A percentile compares a stretch with the other conserved stretches of the same genome.
These are phyloP conservation scores for Phytopythium boreale DNA, from an alignment of 352 stramenopile genomes.

Conservation along the genomic window DNA sequence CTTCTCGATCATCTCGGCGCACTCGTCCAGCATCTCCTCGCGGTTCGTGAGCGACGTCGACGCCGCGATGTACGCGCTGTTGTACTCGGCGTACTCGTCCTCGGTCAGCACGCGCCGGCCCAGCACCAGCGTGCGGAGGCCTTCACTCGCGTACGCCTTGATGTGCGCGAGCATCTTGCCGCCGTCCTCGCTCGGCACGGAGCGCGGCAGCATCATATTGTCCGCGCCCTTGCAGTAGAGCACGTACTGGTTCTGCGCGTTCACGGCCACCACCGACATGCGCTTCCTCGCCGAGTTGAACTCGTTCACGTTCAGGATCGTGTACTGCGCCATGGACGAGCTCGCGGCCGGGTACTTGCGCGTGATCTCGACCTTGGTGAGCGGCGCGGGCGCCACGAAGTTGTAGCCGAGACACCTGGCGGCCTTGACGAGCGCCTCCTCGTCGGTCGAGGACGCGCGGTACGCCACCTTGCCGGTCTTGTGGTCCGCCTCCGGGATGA, in stretches of 20 bases:
- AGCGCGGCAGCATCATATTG: constrained; percentile 78
- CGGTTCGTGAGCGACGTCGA: constrained; percentile 47
- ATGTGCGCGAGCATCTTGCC: constrained; percentile 43
- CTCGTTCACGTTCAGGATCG: constrained; percentile 79
- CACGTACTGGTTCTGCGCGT: constrained; percentile 42
- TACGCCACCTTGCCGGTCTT: constrained; percentile 44
- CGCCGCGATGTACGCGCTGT: constrained; percentile 47
- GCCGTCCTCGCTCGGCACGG: constrained; percentile 13
- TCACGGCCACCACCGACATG: constrained; percentile 95
- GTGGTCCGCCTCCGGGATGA: constrained; percentile 64
- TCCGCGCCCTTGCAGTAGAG: constrained; percentile 84
- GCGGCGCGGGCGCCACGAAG: constrained; percentile 43
- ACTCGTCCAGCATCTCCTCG: constrained; percentile 48
- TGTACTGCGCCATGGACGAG: constrained; percentile 20
- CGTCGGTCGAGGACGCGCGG: constrained; percentile 57
- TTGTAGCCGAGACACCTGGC: constrained; percentile 63
- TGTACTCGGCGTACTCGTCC: constrained; percentile 59
- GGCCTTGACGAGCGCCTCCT: constrained; percentile 63
- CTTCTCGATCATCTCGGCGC: constrained; percentile 61
- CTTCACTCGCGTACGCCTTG: constrained; percentile 65
- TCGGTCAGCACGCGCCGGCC: constrained; percentile 42
- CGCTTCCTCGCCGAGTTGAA: constrained; percentile 95
- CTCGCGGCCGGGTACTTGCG: constrained; percentile 21
- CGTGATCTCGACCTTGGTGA: constrained; percentile 52
- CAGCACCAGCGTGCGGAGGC: constrained; percentile 77